Percentiles rank a stretch among this genome's conserved stretches.
Evolutionary conservation across 2,329 filamentous ascomycete species (phyloP).

Genomic region (Sporothrix pallida): DNA sequence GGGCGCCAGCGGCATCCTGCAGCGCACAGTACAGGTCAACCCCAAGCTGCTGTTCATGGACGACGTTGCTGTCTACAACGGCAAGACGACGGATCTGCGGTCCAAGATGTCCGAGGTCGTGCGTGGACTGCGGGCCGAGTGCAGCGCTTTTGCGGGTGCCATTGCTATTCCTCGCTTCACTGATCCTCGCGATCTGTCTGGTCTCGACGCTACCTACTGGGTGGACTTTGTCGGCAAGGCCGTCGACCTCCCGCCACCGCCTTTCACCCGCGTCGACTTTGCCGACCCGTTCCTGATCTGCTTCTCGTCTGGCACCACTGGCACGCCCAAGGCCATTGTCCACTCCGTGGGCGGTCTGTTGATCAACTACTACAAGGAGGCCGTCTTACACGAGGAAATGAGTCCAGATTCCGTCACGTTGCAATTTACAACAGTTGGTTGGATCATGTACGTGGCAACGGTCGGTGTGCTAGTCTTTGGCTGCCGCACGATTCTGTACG

Average conservation of each 20-base stretch:
- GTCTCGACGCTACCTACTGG: slow-evolving; percentile 52
- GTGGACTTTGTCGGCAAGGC: slow-evolving; percentile 50
- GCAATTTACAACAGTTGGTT: slow-evolving; percentile 73
- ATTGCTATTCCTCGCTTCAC: slow-evolving; percentile 71
- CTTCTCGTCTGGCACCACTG: slow-evolving; percentile 82
- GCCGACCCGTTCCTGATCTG: slow-evolving; percentile 78
- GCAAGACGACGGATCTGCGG: slow-evolving; percentile 73
- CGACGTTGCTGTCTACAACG: slow-evolving; percentile 79
- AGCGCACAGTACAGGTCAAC: slow-evolving; percentile 74
- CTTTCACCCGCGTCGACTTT: slow-evolving; percentile 69
- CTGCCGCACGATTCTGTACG: slow-evolving; percentile 72
- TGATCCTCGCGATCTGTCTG: slow-evolving; percentile 61
- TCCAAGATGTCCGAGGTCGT: slow-evolving; percentile 73
- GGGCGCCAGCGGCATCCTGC: slow-evolving; percentile 77
- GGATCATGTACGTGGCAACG: slow-evolving; percentile 83
- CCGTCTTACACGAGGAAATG: slow-evolving; percentile 54
- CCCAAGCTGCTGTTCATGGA: slow-evolving; percentile 86
- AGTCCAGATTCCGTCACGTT: slow-evolving; percentile 51
- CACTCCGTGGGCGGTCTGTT: slow-evolving; percentile 73
- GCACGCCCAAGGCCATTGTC: slow-evolving; percentile 83
- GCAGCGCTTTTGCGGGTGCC: slow-evolving; percentile 65
- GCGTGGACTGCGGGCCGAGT: slow-evolving; percentile 62
- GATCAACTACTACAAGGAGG: slow-evolving; percentile 64
- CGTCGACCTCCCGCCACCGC: slow-evolving; percentile 43
- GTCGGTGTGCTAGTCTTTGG: slow-evolving; percentile 66